Conservation (phyloP, 257 asterid species). For the Ballota nigra region DNA sequence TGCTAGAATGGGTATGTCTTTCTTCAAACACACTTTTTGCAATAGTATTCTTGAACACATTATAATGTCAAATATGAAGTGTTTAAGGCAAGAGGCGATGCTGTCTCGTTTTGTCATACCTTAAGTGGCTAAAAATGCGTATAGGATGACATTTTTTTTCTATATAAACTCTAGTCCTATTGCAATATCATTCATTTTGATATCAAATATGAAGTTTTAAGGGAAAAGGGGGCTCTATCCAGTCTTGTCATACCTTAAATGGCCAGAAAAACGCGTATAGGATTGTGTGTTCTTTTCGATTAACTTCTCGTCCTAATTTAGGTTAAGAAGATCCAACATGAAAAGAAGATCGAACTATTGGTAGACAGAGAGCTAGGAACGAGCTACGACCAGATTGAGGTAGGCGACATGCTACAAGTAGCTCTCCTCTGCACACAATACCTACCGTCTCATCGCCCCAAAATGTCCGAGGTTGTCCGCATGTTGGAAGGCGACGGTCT, state of each 20-base stretch:
- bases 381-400: conserved; percentile 70
- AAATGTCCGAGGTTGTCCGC: conserved; percentile 85
- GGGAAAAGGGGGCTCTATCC: not conserved
- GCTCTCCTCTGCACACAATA: conserved; percentile 89
- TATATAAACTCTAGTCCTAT: too few species aligned
- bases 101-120: not conserved
- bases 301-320: conserved; percentile 20
- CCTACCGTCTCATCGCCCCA: conserved; percentile 81
- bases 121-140: not conserved
- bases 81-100: not conserved
- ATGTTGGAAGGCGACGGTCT: conserved; percentile 98
- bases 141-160: too few species aligned
- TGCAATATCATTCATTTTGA: not conserved
- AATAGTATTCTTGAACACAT: too few species aligned
- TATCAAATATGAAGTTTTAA: not conserved
- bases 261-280: not conserved
- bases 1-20: conserved; percentile 77
- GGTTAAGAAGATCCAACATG: conserved; percentile 76
- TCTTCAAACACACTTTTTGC: not conserved
- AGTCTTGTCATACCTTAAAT: not conserved
- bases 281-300: not conserved
- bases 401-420: conserved; percentile 94
- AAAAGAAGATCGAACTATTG: conserved; percentile 63
- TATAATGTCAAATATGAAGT: not conserved
- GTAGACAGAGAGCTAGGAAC: conserved; percentile 69